Evolutionary conservation across 2,329 filamentous ascomycete genomes (phyloP).

Genomic region (Alternaria metachromatica): DNA sequence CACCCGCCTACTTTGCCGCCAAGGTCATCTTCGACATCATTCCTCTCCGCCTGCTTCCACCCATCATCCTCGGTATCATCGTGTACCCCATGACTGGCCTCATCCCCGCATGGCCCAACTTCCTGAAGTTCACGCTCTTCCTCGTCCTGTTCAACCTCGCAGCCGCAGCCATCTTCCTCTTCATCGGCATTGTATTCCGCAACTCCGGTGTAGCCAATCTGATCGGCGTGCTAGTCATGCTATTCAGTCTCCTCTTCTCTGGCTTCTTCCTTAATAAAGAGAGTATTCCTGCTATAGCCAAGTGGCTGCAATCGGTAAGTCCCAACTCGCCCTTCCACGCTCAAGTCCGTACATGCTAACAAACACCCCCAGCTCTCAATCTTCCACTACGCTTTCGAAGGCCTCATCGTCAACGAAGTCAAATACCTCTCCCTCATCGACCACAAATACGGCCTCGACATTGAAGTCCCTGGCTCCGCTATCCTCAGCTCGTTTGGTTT

Average conservation of each 20-base stretch:
- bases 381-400: conserved; percentile 97
- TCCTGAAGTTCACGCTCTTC: conserved; percentile 89
- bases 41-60: conserved; percentile 90
- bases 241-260: conserved; percentile 94
- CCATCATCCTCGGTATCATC: conserved; percentile 92
- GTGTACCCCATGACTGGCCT: conserved; percentile 98
- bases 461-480: conserved; percentile 91
- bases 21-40: conserved; percentile 99
- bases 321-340: background rate
- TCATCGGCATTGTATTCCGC: conserved; percentile 94
- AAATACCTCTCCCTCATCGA: conserved; percentile 87
- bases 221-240: conserved; percentile 93
- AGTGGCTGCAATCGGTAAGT: conserved; percentile 85
- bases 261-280: conserved; percentile 94
- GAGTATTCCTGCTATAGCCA: conserved; percentile 81
- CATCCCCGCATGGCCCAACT: conserved; percentile 79
- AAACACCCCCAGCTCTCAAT: conserved; percentile 73
- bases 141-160: conserved; percentile 96
- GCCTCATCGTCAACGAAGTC: conserved; percentile 96
- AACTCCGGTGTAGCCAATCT: conserved; percentile 91
- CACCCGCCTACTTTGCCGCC: conserved; percentile 89
- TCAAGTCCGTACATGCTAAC: conserved; percentile 10
- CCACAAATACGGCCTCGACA: conserved; percentile 94
- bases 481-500: conserved; percentile 97
- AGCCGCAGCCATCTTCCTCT: conserved; percentile 89